Percentiles rank a stretch among this genome's conserved stretches.
phyloP scores from a whole-genome alignment of 1,284 basidiomycete species.

The Boletus semigastroideus region DNA sequence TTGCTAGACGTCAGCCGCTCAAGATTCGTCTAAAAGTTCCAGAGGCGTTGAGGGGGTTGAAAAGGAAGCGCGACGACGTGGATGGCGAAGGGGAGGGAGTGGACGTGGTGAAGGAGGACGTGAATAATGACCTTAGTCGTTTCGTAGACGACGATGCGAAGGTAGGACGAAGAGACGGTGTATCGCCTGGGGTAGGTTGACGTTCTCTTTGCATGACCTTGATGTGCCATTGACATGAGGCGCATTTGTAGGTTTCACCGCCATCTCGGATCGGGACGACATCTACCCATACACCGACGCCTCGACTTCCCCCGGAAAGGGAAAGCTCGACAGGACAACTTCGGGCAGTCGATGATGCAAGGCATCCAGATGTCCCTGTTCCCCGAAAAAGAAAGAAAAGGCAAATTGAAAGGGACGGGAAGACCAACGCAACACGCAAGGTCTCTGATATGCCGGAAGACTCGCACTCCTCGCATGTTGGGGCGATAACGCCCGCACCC shows the following conservation, averaged over 20 bases:
- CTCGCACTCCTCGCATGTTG: background rate
- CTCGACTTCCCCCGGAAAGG: background rate
- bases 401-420: background rate
- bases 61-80: constrained; percentile 16
- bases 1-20: constrained; percentile 17
- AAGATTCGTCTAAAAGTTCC: constrained; percentile 11
- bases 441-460: background rate
- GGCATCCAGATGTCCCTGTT: background rate
- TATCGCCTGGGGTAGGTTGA: constrained; percentile 2
- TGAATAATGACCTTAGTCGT: background rate
- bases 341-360: background rate
- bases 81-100: background rate
- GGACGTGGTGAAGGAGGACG: background rate
- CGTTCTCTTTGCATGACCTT: background rate
- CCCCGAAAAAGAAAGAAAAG: background rate
- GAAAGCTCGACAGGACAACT: background rate
- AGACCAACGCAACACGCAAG: background rate
- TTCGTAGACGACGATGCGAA: background rate
- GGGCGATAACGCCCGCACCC: background rate
- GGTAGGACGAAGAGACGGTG: background rate
- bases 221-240: constrained; percentile 1
- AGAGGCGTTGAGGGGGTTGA: constrained; percentile 5
- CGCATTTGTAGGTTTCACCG: background rate
- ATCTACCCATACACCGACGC: background rate
- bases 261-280: background rate